Percentiles rank a stretch among this genome's conserved stretches.
phyloP scores from a whole-genome alignment of 2,329 filamentous ascomycete genomes.

The Aspergillus fumigatus region DNA sequence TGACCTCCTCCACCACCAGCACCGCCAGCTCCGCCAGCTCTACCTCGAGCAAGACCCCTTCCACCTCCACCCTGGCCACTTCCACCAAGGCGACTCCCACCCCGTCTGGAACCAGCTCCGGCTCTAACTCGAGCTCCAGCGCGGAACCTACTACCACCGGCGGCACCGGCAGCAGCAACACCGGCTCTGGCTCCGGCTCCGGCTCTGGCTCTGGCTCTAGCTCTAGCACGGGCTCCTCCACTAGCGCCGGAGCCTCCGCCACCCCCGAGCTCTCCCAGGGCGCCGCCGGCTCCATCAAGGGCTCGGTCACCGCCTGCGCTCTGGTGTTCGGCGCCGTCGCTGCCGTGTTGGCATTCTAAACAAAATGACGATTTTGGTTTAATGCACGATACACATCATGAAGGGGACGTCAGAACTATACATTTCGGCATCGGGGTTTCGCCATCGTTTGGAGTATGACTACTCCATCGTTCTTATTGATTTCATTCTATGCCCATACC shows the following conservation, averaged over 20 bases:
- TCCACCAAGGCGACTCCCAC: conserved; percentile 9
- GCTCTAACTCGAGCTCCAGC: conserved; percentile 11
- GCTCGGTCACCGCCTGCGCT: conserved; percentile 17
- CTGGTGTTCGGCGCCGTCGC: conserved; percentile 19
- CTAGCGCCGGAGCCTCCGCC: conserved; percentile 11
- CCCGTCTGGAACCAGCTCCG: conserved; percentile 4
- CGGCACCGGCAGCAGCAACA: neutral
- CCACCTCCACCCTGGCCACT: conserved; percentile 8
- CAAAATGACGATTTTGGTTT: conserved; percentile 1
- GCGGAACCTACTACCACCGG: conserved; percentile 10
- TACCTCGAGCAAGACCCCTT: conserved; percentile 4
- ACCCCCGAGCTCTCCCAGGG: conserved; percentile 17
- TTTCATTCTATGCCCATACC: neutral
- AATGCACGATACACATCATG: neutral
- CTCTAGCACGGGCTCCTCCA: conserved; percentile 10
- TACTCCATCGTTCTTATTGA: neutral
- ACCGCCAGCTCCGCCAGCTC: conserved; percentile 11
- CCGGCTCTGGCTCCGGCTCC: neutral
- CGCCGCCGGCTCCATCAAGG: conserved; percentile 19
- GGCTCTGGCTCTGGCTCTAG: neutral
- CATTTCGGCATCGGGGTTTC: neutral
- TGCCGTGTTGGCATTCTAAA: conserved; percentile 30
- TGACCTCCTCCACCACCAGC: conserved; percentile 6
- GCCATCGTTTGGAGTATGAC: too few relatives aligned
- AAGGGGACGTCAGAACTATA: neutral